Base-by-base conservation (phyloP, 2,329 filamentous ascomycete genomes). In the Leptosphaerulina australis region DNA sequence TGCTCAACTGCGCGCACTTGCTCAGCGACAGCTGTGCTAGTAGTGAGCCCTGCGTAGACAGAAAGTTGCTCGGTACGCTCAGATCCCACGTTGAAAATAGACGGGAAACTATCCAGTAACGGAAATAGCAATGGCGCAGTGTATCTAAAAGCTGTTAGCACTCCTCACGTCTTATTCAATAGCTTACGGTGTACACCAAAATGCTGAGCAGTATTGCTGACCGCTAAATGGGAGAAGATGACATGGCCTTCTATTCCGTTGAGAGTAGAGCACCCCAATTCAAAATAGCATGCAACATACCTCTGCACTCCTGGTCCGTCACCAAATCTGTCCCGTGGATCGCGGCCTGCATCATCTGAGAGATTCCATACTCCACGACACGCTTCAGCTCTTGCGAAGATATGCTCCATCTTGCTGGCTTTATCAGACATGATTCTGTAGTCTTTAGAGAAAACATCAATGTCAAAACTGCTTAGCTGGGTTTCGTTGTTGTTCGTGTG, bases 31-130 rank as follows among this genome's bases (percentile, higher is more conserved):
- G 81, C 81, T 9, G 88, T 86, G 44, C 91, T 89, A 0, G 89
- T 91, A 2, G 87, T 88, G 37, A 97, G 75, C 2, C 85, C 71
- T 64, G 75, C 47, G 72, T 75, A 56, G 55, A 80, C 60, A 57
- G 79, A 77, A 50, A 87, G 50, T 58, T 65, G 69, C 55, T 50
- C 68, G 65, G 51, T 67, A 64, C 50, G 79, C 5, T 58, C 62
- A 18, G 58, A 59, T 2, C 69, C 69, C 41, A 79, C 74, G 14
- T 79, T 69, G 70, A 92, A 91, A 44, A 97, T 87, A 22, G 77
- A 76, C 35, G 94, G 94, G 67, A 89, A 97, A 69, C 91, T 96
- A 67, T 94, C 86, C 25, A 96, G 80, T 21, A 92, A 67, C 1
- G 93, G 91, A 65, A 91, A 94, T 1, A 81, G 76, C 6, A 93